A percentile compares a stretch with the other conserved stretches of the same genome.
Evolutionary conservation across 2,329 filamentous ascomycete species (phyloP).

Genomic region (Paecilomyces niveus): DNA sequence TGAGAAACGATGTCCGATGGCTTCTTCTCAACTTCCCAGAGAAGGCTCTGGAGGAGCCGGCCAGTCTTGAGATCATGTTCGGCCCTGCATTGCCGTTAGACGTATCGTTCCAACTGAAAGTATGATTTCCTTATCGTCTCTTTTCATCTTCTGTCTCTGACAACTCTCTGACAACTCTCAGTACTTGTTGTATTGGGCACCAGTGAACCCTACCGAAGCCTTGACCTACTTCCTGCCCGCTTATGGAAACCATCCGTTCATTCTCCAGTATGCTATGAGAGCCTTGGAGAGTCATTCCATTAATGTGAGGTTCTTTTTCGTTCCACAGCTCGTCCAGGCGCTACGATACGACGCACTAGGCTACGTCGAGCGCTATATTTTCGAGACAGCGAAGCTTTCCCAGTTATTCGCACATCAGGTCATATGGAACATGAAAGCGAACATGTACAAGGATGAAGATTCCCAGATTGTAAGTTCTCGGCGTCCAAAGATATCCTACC

Average conservation of each 20-base stretch:
- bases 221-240: conserved; percentile 88
- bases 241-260: conserved; percentile 83
- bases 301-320: conserved; percentile 98
- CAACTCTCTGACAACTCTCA: conserved; percentile 33
- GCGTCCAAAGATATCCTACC: conserved; percentile 3
- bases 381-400: conserved; percentile 96
- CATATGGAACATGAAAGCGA: conserved; percentile 99
- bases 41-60: conserved; percentile 71
- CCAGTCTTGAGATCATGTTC: conserved; percentile 75
- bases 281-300: conserved; percentile 88
- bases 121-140: conserved; percentile 25
- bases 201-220: conserved; percentile 87
- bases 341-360: conserved; percentile 87
- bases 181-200: conserved; percentile 88
- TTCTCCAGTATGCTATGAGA: conserved; percentile 95
- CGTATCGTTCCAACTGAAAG: conserved; percentile 77
- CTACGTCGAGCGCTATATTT: conserved; percentile 92
- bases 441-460: conserved; percentile 95
- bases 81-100: conserved; percentile 70
- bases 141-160: conserved; percentile 17
- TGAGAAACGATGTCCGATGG: conserved; percentile 70
- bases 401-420: conserved; percentile 98
- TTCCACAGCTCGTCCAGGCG: conserved; percentile 94
- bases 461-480: conserved; percentile 60
- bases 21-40: conserved; percentile 76